phyloP scores from a whole-genome alignment of 208 protist species.

The Strigomonas culicis region DNA sequence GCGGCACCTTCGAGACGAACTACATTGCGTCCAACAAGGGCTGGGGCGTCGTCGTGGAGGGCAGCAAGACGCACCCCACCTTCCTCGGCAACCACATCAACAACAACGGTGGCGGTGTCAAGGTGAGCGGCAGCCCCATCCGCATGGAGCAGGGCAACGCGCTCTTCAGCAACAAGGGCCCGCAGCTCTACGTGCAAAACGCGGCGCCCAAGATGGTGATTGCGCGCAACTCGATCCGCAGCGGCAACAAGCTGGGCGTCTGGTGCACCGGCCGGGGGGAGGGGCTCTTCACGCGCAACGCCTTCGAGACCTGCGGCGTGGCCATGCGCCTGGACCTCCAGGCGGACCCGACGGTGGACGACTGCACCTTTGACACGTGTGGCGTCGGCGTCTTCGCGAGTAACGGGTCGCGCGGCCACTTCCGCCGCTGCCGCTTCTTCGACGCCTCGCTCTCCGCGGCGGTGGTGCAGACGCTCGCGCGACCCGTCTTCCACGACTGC shows the following conservation, averaged over 20 bases:
- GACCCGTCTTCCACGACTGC: slow-evolving; percentile 21
- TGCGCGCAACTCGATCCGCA: slow-evolving; percentile 18
- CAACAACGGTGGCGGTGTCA: slow-evolving; percentile 28
- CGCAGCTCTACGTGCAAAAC: slow-evolving; percentile 26
- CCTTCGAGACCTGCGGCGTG: slow-evolving; percentile 26
- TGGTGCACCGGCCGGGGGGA: slow-evolving; percentile 19
- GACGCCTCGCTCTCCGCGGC: slow-evolving; percentile 15
- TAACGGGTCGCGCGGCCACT: slow-evolving; percentile 14
- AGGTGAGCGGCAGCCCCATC: slow-evolving; percentile 18
- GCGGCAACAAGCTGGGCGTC: slow-evolving; percentile 23
- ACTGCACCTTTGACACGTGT: slow-evolving; percentile 27
- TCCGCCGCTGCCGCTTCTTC: slow-evolving; percentile 26
- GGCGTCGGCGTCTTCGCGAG: slow-evolving; percentile 22
- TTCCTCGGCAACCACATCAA: slow-evolving; percentile 31
- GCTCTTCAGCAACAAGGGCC: slow-evolving; percentile 28
- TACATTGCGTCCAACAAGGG: slow-evolving; percentile 40
- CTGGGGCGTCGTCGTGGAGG: slow-evolving; percentile 33
- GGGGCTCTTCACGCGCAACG: slow-evolving; percentile 22
- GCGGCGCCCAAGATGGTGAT: slow-evolving; percentile 18
- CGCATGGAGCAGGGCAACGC: slow-evolving; percentile 19
- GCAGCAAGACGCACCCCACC: slow-evolving; percentile 7
- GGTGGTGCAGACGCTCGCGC: slow-evolving; percentile 18
- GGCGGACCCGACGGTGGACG: slow-evolving; percentile 23
- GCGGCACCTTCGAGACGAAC: slow-evolving; percentile 34
- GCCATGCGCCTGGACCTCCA: slow-evolving; percentile 22